Conservation (phyloP, 805 yeast genomes). For the Blastobotrys muscicola region DNA sequence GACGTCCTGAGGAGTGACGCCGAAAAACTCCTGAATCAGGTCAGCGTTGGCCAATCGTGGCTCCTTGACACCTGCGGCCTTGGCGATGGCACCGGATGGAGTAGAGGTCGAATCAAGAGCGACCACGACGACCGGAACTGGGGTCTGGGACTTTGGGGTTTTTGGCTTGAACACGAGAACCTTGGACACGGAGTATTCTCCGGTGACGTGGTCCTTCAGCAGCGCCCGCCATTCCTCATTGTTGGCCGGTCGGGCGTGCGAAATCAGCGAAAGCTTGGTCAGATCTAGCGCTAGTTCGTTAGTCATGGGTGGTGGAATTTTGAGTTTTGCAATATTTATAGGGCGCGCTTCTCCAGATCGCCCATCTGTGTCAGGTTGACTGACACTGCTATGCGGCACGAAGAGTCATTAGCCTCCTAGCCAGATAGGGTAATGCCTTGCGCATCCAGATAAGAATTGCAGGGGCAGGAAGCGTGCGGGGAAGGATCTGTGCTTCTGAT, state of each 20-base stretch:
- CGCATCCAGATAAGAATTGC: too few species aligned
- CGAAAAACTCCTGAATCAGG: conserved; percentile 54
- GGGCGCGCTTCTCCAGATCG: conserved; percentile 1
- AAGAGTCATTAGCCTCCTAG: too few species aligned
- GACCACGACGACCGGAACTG: conserved; percentile 72
- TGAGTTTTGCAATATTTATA: conserved; percentile 1
- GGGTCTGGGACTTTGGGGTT: conserved; percentile 70
- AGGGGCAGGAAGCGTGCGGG: too few species aligned
- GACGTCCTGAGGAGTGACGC: conserved; percentile 37
- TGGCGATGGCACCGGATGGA: conserved; percentile 56
- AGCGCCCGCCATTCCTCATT: conserved; percentile 17
- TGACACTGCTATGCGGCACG: too few species aligned
- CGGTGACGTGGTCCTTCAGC: conserved; percentile 8
- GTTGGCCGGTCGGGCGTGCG: conserved; percentile 14
- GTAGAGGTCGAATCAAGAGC: conserved; percentile 66
- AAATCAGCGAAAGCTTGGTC: conserved; percentile 5
- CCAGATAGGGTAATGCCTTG: too few species aligned
- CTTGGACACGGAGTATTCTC: conserved; percentile 36
- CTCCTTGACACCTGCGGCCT: conserved; percentile 63
- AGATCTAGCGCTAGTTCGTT: conserved; percentile 3
- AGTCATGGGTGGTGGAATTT: background rate
- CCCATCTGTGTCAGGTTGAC: background rate
- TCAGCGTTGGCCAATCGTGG: conserved; percentile 85
- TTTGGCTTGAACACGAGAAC: conserved; percentile 85
- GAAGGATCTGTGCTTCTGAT: too few species aligned